Percentiles rank a stretch among this genome's conserved stretches.
These are phyloP conservation scores for Pseudogymnoascus sp. DNA, from an alignment of 2,329 filamentous ascomycete species.

Conservation along the genomic window DNA sequence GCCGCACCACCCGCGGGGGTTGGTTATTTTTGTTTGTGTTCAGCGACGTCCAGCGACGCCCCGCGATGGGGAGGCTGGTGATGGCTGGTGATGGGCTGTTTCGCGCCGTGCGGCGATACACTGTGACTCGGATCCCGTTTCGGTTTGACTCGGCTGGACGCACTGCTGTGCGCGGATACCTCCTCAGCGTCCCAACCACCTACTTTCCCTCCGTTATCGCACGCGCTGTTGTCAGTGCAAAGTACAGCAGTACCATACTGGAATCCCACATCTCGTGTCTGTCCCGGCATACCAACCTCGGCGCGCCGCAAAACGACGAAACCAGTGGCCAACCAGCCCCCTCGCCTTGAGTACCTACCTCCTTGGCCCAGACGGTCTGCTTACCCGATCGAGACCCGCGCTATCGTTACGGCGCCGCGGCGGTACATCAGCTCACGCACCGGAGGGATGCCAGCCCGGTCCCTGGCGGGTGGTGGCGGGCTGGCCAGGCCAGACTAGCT, in stretches of 20 bases:
- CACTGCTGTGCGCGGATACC: not conserved
- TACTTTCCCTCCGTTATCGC: not conserved
- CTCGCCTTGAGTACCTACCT: not conserved
- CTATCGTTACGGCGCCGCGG: not conserved
- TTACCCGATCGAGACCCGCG: not conserved
- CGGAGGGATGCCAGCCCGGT: not conserved
- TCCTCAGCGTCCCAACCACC: not conserved
- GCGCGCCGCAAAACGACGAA: not conserved
- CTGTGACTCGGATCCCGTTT: not conserved
- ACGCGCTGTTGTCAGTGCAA: not conserved
- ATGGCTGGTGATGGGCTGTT: not conserved
- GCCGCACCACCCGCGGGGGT: not conserved
- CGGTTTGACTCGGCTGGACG: not conserved
- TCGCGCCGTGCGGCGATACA: not conserved
- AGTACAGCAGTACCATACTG: not conserved
- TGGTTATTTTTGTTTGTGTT: not conserved
- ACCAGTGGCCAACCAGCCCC: not conserved
- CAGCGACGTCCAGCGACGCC: not conserved
- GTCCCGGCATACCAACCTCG: not conserved
- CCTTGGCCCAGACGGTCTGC: not conserved
- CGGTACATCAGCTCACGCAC: not conserved
- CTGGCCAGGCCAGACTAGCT: not conserved
- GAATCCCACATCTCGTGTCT: not conserved
- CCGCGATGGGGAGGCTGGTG: too few relatives aligned
- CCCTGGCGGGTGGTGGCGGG: not conserved